Conservation (phyloP, 306 rosid species). For the Abrus precatorius region DNA sequence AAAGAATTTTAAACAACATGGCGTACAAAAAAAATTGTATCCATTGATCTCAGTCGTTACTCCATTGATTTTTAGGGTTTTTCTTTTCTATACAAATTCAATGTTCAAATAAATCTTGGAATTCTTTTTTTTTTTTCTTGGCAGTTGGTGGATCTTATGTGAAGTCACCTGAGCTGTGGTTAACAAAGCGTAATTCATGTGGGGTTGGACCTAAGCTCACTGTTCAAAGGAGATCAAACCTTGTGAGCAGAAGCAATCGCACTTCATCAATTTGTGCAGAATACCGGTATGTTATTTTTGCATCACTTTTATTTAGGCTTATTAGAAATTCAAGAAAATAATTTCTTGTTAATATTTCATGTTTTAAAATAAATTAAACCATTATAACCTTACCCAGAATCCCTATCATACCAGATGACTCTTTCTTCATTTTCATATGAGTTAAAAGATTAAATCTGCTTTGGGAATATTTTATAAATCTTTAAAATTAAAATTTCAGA, state of each 20-base stretch:
- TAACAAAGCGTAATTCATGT: conserved; percentile 53
- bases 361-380: background rate
- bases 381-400: background rate
- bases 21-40: background rate
- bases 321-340: background rate
- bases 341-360: background rate
- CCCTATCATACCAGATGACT: background rate
- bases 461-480: background rate
- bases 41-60: conserved; percentile 22
- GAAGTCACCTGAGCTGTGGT: conserved; percentile 62
- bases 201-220: conserved; percentile 61
- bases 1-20: background rate
- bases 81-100: background rate
- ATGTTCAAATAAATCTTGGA: conserved; percentile 7
- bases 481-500: conserved; percentile 3
- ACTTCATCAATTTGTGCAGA: conserved; percentile 69
- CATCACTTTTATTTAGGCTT: conserved; percentile 19
- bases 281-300: conserved; percentile 59
- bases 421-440: background rate
- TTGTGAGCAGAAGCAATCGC: conserved; percentile 51
- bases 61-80: conserved; percentile 31
- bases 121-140: background rate
- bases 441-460: background rate
- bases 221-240: conserved; percentile 59
- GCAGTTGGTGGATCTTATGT: conserved; percentile 64